phyloP scores from a whole-genome alignment of 805 yeast genomes.

The Jamesozyma rosinii region DNA sequence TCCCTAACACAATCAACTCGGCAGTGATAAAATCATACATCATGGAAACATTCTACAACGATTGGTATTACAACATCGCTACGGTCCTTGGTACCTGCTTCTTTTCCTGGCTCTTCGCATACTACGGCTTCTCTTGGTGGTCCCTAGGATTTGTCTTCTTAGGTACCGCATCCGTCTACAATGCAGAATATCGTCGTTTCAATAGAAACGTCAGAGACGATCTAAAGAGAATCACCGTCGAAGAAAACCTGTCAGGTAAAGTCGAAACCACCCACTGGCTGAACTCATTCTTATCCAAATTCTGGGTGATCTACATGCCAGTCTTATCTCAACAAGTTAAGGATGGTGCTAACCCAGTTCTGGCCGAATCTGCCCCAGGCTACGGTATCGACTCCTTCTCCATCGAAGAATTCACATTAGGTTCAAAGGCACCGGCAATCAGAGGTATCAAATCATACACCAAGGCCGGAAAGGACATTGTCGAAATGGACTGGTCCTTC shows the following conservation, averaged over 20 bases:
- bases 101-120: conserved; percentile 60
- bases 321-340: conserved; percentile 68
- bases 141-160: conserved; percentile 51
- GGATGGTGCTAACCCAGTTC: conserved; percentile 54
- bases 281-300: conserved; percentile 65
- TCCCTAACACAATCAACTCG: conserved; percentile 15
- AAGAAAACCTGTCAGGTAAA: conserved; percentile 51
- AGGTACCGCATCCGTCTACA: conserved; percentile 56
- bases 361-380: conserved; percentile 71
- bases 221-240: conserved; percentile 54
- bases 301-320: conserved; percentile 87
- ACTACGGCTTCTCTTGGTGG: conserved; percentile 55
- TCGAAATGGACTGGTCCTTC: conserved; percentile 80
- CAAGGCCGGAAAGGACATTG: conserved; percentile 52
- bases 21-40: conserved; percentile 48
- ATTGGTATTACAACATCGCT: conserved; percentile 62
- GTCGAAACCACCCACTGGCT: conserved; percentile 76
- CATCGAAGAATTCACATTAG: conserved; percentile 69
- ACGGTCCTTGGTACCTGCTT: conserved; percentile 61
- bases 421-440: conserved; percentile 71
- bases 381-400: conserved; percentile 69
- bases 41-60: conserved; percentile 59
- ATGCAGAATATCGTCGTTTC: conserved; percentile 66
- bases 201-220: conserved; percentile 69
- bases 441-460: conserved; percentile 66